Evolutionary conservation across 208 protist species (phyloP).

Genomic region (Acanthamoeba sp.): DNA sequence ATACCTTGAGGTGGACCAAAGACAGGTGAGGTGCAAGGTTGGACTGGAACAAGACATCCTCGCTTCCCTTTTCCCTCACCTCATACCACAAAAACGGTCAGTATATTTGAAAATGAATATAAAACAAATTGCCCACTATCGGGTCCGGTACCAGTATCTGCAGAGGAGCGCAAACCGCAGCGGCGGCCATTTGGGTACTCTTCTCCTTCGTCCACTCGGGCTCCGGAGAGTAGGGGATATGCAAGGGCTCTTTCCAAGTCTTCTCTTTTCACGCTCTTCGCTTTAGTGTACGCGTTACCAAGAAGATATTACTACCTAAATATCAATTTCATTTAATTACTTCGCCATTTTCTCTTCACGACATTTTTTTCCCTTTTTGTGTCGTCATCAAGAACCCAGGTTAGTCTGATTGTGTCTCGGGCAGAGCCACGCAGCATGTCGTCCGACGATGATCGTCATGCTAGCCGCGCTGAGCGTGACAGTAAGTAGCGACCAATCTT

Average conservation of each 20-base stretch:
- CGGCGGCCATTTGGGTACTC: neutral
- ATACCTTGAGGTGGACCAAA: neutral
- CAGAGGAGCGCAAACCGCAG: neutral
- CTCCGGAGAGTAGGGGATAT: no score
- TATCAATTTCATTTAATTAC: no score
- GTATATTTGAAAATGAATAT: neutral
- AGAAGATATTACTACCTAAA: no score
- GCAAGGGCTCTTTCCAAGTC: no score
- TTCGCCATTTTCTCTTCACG: no score
- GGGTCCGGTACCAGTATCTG: neutral
- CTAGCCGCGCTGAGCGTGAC: neutral
- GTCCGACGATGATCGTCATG: neutral
- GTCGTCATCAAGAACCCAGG: neutral
- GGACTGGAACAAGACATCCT: neutral
- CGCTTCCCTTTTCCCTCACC: neutral
- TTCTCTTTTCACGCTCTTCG: no score
- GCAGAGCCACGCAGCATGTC: neutral
- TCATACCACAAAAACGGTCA: neutral
- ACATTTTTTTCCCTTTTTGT: neutral
- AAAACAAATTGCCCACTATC: neutral
- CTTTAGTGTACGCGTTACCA: no score
- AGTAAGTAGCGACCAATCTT: conserved; percentile 3
- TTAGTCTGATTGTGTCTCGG: neutral
- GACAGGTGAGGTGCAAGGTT: conserved; percentile 20
- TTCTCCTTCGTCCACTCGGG: no score